Evolutionary conservation across 2,329 filamentous ascomycete genomes (phyloP).

Genomic region (Beauveria sp.): DNA sequence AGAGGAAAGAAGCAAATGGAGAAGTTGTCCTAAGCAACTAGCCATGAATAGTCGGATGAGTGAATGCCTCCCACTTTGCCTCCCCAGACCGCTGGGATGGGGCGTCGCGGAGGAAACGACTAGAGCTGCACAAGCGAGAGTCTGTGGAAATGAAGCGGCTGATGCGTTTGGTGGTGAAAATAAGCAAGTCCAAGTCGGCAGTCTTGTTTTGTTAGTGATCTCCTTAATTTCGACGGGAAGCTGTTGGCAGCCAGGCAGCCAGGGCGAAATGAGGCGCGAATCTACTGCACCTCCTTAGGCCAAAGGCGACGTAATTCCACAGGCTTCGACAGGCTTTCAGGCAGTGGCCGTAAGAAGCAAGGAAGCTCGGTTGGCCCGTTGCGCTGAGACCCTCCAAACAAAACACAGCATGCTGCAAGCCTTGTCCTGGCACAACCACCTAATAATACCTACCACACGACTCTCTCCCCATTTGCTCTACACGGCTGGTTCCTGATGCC

Average conservation of each 20-base stretch:
- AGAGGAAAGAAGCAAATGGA: no score
- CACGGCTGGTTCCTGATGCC: neutral
- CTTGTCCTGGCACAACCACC: neutral
- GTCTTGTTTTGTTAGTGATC: neutral
- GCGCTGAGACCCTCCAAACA: constrained; percentile 1
- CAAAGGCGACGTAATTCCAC: constrained; percentile 1
- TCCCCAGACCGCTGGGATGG: neutral
- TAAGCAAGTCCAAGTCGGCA: neutral
- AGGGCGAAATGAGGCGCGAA: neutral
- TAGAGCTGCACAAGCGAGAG: neutral
- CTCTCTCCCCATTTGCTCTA: neutral
- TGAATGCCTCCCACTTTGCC: no score
- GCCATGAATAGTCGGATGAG: no score
- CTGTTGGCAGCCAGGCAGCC: neutral
- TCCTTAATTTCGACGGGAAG: constrained; percentile 1
- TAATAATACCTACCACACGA: neutral
- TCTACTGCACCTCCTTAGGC: no score
- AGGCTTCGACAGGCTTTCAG: neutral
- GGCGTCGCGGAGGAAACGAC: constrained; percentile 7
- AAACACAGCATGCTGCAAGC: neutral
- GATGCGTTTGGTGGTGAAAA: neutral
- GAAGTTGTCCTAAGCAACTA: no score
- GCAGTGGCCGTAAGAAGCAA: neutral
- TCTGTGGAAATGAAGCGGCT: neutral
- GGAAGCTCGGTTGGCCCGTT: neutral